Percentiles rank a stretch among this genome's conserved stretches.
phyloP scores from a whole-genome alignment of 441 rosid genomes.

The Rhodomyrtus psidioides region DNA sequence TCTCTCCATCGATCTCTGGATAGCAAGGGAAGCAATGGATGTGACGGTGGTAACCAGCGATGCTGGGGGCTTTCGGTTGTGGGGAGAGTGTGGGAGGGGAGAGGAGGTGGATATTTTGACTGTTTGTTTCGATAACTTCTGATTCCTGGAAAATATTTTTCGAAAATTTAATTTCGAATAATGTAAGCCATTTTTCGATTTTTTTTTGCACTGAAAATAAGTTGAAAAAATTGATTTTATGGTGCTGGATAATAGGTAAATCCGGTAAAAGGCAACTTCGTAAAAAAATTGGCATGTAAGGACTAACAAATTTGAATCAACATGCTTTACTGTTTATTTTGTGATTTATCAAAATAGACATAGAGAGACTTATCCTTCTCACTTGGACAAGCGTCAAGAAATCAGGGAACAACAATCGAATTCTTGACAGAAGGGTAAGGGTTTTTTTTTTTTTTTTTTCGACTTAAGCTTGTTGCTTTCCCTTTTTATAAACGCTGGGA shows the following conservation, averaged over 20 bases:
- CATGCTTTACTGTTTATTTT: not conserved
- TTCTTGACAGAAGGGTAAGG: not conserved
- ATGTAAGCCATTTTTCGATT: not conserved
- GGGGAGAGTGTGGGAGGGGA: too few relatives aligned
- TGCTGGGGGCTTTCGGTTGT: too few relatives aligned
- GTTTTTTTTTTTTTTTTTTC: not conserved
- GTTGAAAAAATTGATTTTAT: not conserved
- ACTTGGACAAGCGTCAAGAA: not conserved
- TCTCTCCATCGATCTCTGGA: too few relatives aligned
- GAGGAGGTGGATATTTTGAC: too few relatives aligned
- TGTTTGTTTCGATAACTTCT: not conserved
- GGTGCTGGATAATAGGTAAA: too few relatives aligned
- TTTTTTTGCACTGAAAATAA: not conserved
- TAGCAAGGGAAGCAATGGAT: too few relatives aligned
- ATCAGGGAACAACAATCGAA: not conserved
- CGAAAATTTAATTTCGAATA: not conserved
- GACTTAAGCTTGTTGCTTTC: not conserved
- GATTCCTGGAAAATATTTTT: not conserved
- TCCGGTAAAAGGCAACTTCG: too few relatives aligned
- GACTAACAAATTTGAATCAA: too few relatives aligned
- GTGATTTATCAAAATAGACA: not conserved
- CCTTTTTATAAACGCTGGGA: fast-evolving
- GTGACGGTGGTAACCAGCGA: too few relatives aligned
- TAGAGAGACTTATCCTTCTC: not conserved
- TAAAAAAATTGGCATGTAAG: too few relatives aligned